phyloP scores from a whole-genome alignment of 345 rosid genomes.

The Populus simonii region DNA sequence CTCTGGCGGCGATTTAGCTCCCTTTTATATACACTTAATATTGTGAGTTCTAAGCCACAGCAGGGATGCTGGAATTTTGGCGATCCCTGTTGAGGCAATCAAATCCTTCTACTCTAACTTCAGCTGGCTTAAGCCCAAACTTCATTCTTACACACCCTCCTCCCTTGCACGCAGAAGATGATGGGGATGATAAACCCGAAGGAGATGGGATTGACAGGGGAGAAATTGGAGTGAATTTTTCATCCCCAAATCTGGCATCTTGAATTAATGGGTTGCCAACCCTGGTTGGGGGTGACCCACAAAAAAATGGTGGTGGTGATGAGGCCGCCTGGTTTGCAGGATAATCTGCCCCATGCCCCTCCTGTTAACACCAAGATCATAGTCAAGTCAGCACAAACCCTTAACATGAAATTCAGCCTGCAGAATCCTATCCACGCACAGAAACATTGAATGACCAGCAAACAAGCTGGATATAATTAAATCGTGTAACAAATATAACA shows the following conservation, averaged over 20 bases:
- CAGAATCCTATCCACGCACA: not conserved
- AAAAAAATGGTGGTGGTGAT: slow-evolving; percentile 71
- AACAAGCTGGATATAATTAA: not conserved
- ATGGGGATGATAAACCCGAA: slow-evolving; percentile 47
- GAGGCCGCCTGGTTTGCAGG: slow-evolving; percentile 42
- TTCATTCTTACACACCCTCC: slow-evolving; percentile 73
- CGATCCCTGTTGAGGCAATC: slow-evolving; percentile 96
- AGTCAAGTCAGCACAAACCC: not conserved
- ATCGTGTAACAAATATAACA: too few species aligned
- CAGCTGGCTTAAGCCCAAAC: slow-evolving; percentile 75
- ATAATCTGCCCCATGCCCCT: slow-evolving; percentile 53
- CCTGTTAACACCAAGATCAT: slow-evolving; percentile 36
- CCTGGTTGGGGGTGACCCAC: slow-evolving; percentile 90
- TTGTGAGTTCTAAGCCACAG: slow-evolving; percentile 71
- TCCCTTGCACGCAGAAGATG: slow-evolving; percentile 61
- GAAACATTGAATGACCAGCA: not conserved
- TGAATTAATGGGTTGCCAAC: slow-evolving; percentile 73
- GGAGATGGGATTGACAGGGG: slow-evolving; percentile 51
- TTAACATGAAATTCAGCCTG: not conserved
- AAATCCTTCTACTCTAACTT: slow-evolving; percentile 99
- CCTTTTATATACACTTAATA: slow-evolving; percentile 65
- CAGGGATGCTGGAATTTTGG: slow-evolving; percentile 94
- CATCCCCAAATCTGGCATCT: slow-evolving; percentile 82
- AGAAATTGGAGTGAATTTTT: slow-evolving; percentile 39
- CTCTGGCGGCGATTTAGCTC: slow-evolving; percentile 31